Evolutionary conservation across 2,329 filamentous ascomycete genomes (phyloP).

Genomic region (Penicillium freii): DNA sequence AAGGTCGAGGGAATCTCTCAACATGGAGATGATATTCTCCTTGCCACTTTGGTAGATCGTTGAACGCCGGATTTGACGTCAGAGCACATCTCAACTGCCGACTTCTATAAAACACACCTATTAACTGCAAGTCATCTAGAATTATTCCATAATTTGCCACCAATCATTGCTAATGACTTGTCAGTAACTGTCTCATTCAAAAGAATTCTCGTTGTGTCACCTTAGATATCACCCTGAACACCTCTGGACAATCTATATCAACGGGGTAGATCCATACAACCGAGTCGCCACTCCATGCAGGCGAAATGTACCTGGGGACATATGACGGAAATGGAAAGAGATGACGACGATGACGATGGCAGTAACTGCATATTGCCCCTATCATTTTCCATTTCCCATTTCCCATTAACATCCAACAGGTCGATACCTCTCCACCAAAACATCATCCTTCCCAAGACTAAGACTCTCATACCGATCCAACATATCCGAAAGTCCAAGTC

Average conservation of each 20-base stretch:
- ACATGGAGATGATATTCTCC: not conserved
- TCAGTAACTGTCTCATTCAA: not conserved
- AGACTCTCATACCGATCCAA: constrained; percentile 40
- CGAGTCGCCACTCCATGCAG: not conserved
- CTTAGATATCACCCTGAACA: not conserved
- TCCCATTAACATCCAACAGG: constrained; percentile 7
- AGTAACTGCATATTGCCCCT: not conserved
- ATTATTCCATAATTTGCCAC: not conserved
- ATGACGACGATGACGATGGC: not conserved
- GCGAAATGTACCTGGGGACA: not conserved
- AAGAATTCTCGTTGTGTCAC: not conserved
- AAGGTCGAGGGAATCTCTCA: not conserved
- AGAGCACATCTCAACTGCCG: not conserved
- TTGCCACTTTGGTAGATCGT: not conserved
- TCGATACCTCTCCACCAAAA: constrained; percentile 22
- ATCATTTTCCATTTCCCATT: not conserved
- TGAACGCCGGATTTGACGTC: not conserved
- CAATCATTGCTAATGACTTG: not conserved
- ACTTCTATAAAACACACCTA: not conserved
- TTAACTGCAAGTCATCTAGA: not conserved
- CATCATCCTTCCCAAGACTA: constrained; percentile 38
- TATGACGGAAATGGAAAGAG: not conserved
- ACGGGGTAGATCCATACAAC: not conserved
- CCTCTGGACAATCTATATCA: not conserved
- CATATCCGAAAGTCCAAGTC: constrained; percentile 37